phyloP scores from a whole-genome alignment of 257 asterid genomes.

The Przewalskia tangutica region DNA sequence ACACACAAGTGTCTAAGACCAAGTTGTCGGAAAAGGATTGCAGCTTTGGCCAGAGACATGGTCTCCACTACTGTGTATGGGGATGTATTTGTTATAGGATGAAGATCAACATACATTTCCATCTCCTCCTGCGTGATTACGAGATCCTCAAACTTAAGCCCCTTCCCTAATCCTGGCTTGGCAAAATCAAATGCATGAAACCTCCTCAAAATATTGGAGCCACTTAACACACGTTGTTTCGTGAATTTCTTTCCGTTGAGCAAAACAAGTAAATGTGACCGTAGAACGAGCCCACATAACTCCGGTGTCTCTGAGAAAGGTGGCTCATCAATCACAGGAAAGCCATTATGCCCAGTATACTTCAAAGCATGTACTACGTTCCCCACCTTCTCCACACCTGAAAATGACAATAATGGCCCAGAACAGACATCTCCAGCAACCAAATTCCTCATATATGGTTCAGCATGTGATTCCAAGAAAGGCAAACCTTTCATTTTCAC shows the following conservation, averaged over 20 bases:
- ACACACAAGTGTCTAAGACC: slow-evolving; percentile 90
- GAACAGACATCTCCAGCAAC: slow-evolving; percentile 85
- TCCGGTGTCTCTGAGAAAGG: slow-evolving; percentile 77
- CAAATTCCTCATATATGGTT: slow-evolving; percentile 80
- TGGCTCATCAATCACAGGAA: slow-evolving; percentile 90
- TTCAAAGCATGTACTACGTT: slow-evolving; percentile 52
- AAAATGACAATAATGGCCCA: slow-evolving; percentile 68
- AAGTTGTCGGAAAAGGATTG: slow-evolving; percentile 70
- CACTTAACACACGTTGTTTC: slow-evolving; percentile 35
- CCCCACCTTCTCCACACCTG: slow-evolving; percentile 78
- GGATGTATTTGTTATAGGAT: slow-evolving; percentile 79
- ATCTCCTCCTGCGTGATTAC: slow-evolving; percentile 55
- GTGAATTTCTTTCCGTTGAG: slow-evolving; percentile 54
- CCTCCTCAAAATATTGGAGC: slow-evolving; percentile 34
- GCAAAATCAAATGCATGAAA: slow-evolving; percentile 78
- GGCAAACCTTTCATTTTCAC: slow-evolving; percentile 95
- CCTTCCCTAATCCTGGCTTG: slow-evolving; percentile 89
- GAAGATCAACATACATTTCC: slow-evolving; percentile 93
- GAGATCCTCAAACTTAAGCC: slow-evolving; percentile 71
- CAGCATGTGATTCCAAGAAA: slow-evolving; percentile 87
- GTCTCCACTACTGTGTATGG: slow-evolving; percentile 91
- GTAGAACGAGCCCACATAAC: slow-evolving; percentile 68
- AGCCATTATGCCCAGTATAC: slow-evolving; percentile 68
- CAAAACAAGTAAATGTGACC: slow-evolving; percentile 85
- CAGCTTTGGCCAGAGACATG: slow-evolving; percentile 98